phyloP scores from a whole-genome alignment of 164 flowering plant genomes.

The Malania oleifera region DNA sequence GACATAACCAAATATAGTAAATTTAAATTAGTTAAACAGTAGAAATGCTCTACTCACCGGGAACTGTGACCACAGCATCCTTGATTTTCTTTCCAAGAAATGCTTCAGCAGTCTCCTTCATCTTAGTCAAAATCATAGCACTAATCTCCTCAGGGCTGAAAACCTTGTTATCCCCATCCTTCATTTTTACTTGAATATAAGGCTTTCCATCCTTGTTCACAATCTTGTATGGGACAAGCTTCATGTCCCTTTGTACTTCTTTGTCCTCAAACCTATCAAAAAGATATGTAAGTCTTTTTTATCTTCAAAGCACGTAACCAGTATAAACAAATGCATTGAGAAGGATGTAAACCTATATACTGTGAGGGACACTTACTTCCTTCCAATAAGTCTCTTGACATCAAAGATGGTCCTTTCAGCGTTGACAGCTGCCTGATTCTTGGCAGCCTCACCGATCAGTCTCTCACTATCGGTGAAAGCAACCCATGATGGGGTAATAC shows the following conservation, averaged over 20 bases:
- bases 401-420: conserved; percentile 73
- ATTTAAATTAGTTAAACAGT: too few species aligned
- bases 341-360: too few species aligned
- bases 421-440: conserved; percentile 80
- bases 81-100: conserved; percentile 91
- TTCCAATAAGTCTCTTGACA: conserved; percentile 79
- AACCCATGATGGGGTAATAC: conserved; percentile 91
- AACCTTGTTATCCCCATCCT: conserved; percentile 81
- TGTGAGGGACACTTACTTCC: too few species aligned
- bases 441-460: conserved; percentile 86
- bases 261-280: conserved; percentile 76
- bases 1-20: too few species aligned
- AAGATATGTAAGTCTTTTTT: neutral
- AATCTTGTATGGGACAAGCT: conserved; percentile 78
- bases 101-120: conserved; percentile 96
- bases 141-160: conserved; percentile 94
- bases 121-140: conserved; percentile 79
- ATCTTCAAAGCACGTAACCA: neutral
- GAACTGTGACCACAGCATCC: conserved; percentile 94
- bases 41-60: conserved; percentile 39
- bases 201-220: conserved; percentile 91
- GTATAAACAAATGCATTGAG: neutral
- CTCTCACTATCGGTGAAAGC: conserved; percentile 77
- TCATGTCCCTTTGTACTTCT: conserved; percentile 88
- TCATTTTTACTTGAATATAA: conserved; percentile 68